Evolutionary conservation across 306 rosid genomes (phyloP), one percentile per base, ranked within the genome.

Genomic region (Inga laurina): DNA sequence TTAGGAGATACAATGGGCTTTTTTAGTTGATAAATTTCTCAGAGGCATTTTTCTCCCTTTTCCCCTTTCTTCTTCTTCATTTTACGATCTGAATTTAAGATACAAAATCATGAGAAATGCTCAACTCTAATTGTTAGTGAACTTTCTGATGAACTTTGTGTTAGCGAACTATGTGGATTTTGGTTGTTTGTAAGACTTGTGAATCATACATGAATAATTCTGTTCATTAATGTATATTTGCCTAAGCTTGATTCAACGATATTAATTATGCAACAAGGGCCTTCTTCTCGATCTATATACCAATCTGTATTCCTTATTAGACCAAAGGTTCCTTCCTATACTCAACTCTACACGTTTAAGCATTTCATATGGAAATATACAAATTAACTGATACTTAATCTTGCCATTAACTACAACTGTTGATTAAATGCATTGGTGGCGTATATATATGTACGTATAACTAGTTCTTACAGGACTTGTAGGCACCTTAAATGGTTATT

Each of bases 281-380:
- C 46, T 90, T 74, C 85, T 90, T 83, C 89, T 93, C 57, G 93
- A 94, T 83, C 88, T 89, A 44, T 4, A 35, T 89, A 90, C 78
- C 62, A 75, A 75, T 86, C 75, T 72, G 90, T 93, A 56, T 84
- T 86, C 76, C 68, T 84, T 79, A 90, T 93, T 57, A 89, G 37
- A 72, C 90, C 94, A 30, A 71, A 79, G 94, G 96, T 93, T 16
- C 45, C 76, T 72, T 72, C n/a, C 76, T 72, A 45, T 24, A 22
- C 76, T 72, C 37, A 72, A 45, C n/a, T 45, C 14, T 44, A 44
- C 22, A 14, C 8, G 39, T 69, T 13, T 39, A 37, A 8, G 49
- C 19, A 30, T 27, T 27, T 64, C 70, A 30, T 27, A 34, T 5
- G 45, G 45, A 18, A 37, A 43, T 3, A 27, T 62, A 32, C 16